phyloP scores from a whole-genome alignment of 176 grass and related monocot genomes.

The Urochloa ruziziensis region DNA sequence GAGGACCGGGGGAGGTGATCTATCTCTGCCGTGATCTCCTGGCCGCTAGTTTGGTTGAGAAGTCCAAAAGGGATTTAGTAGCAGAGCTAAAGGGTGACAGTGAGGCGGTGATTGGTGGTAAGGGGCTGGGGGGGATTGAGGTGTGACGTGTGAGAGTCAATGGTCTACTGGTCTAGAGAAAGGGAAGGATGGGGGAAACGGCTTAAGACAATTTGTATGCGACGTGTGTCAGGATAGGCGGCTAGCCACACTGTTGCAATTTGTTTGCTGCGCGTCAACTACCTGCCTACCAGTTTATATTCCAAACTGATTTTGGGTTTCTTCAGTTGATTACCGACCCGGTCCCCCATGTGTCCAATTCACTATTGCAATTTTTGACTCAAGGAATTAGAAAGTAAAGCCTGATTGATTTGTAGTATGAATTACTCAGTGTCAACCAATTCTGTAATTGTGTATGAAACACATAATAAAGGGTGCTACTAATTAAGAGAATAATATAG shows the following conservation, averaged over 20 bases:
- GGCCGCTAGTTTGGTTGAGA: background rate
- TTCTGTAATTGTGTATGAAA: background rate
- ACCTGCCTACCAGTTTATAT: background rate
- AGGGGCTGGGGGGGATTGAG: background rate
- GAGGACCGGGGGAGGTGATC: background rate
- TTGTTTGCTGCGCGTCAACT: background rate
- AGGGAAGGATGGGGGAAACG: background rate
- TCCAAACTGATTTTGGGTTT: background rate
- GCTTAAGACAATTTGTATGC: too few relatives aligned
- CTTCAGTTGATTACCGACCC: background rate
- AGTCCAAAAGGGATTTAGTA: background rate
- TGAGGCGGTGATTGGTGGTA: background rate
- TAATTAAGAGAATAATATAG: background rate
- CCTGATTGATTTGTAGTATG: background rate
- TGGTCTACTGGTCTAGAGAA: background rate
- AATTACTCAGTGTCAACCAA: background rate
- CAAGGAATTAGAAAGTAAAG: background rate
- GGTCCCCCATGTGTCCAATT: background rate
- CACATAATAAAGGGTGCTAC: background rate
- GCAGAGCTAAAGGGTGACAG: background rate
- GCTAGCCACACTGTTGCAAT: background rate
- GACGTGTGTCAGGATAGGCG: background rate
- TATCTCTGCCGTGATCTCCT: background rate
- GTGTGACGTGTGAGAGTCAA: background rate
- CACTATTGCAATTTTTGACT: background rate